Evolutionary conservation across 108 stramenopile species (phyloP).

Genomic region (Schizochytrium sp.): DNA sequence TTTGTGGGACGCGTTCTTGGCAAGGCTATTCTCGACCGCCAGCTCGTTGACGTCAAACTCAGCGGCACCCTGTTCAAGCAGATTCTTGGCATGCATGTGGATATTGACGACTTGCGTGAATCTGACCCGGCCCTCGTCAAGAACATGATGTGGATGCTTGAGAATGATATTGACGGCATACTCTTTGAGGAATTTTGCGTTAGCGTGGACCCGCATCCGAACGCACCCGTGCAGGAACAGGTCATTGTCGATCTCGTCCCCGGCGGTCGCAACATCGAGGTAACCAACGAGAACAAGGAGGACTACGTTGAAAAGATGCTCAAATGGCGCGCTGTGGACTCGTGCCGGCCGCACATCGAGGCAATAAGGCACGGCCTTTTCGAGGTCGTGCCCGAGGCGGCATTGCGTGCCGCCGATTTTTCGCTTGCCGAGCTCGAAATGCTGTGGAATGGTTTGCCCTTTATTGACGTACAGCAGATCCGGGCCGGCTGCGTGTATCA

Average conservation of each 20-base stretch:
- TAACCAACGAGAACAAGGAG: constrained; percentile 82
- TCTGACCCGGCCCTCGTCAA: constrained; percentile 75
- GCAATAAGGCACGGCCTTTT: constrained; percentile 87
- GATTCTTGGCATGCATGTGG: constrained; percentile 87
- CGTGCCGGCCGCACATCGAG: constrained; percentile 83
- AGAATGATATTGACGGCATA: constrained; percentile 49
- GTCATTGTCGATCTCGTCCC: constrained; percentile 77
- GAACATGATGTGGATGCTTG: constrained; percentile 45
- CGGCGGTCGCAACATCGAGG: constrained; percentile 75
- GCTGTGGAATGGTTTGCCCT: constrained; percentile 88
- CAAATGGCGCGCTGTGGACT: constrained; percentile 88
- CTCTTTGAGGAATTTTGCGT: constrained; percentile 85
- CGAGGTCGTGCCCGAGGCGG: constrained; percentile 83
- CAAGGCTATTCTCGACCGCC: constrained; percentile 90
- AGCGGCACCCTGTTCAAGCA: constrained; percentile 96
- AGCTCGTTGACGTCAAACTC: constrained; percentile 92
- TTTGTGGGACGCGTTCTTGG: constrained; percentile 94
- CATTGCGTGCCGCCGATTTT: constrained; percentile 71
- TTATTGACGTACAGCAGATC: constrained; percentile 80
- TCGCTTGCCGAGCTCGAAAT: constrained; percentile 87
- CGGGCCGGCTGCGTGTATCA: constrained; percentile 83
- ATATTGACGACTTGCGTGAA: constrained; percentile 74
- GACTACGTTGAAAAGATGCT: constrained; percentile 86
- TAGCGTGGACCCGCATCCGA: constrained; percentile 68
- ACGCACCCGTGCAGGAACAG: constrained; percentile 40